A percentile compares a stretch with the other conserved stretches of the same genome.
Evolutionary conservation across 2,329 filamentous ascomycete species (phyloP).

Genomic region (Diaporthe sp.): DNA sequence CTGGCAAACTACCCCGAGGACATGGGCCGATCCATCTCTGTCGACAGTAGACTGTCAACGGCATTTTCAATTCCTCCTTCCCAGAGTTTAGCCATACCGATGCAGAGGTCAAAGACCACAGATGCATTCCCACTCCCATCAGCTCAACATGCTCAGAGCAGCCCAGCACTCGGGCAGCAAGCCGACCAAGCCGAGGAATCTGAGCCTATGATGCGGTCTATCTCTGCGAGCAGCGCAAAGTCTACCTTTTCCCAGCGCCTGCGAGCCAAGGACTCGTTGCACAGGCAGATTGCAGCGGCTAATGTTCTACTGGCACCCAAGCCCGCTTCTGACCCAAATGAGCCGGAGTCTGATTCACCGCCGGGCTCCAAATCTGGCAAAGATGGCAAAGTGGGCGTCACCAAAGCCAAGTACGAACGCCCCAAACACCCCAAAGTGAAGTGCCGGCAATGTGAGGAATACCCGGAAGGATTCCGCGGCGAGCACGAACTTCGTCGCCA

Average conservation of each 20-base stretch:
- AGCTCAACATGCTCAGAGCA: background rate
- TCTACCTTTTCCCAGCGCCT: conserved; percentile 58
- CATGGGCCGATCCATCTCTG: conserved; percentile 58
- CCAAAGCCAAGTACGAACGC: conserved; percentile 62
- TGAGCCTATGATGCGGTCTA: conserved; percentile 23
- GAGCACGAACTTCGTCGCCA: conserved; percentile 84
- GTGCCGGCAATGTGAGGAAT: conserved; percentile 76
- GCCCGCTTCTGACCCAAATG: conserved; percentile 46
- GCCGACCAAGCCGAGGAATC: background rate
- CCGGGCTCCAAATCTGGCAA: conserved; percentile 43
- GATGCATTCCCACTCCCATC: conserved; percentile 18
- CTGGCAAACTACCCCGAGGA: conserved; percentile 31
- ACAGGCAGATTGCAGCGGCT: conserved; percentile 54
- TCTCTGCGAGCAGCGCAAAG: conserved; percentile 40
- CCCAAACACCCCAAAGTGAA: conserved; percentile 78
- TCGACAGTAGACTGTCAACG: conserved; percentile 30
- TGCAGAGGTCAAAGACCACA: conserved; percentile 24
- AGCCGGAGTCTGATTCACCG: conserved; percentile 37
- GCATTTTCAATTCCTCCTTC: background rate
- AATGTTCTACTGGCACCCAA: conserved; percentile 55
- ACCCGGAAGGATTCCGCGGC: conserved; percentile 84
- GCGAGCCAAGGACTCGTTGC: conserved; percentile 59
- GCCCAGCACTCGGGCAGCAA: conserved; percentile 20
- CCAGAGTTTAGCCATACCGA: conserved; percentile 14
- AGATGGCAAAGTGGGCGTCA: conserved; percentile 55